Base-by-base conservation (phyloP, 2,329 filamentous ascomycete species). In the Rutstroemia sp. region DNA sequence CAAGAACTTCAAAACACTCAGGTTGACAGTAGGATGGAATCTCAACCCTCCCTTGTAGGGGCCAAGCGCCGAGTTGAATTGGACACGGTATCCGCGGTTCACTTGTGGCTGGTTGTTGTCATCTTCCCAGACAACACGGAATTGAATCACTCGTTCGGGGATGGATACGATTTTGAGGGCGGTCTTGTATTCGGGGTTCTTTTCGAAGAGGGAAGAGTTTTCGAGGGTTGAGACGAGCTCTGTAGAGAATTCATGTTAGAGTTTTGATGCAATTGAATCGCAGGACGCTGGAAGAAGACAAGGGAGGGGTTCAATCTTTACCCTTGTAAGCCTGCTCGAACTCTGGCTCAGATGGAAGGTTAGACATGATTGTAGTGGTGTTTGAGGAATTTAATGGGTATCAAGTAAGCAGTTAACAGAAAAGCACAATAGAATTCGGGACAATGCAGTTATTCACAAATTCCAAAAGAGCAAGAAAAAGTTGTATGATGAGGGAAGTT, bases 281-380 rank as follows among this genome's bases (percentile, higher is more conserved):
- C 14, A 27, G 7, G 17, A 46, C 21, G 12, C 42, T 21, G 5
- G 3, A 2, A 23, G 7, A 46, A 45, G 42, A 19, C 6, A 46
- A 21, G 5, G 21, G 23, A 14, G n/a, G 49, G 46, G 34, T 23
- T 23, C 25, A 51, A 51, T 72, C 80, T 70, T 34, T 77, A 95
- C 90, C 90, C 74, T 91, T 89, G 84, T 95, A 95, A 70, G 92
- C 92, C 83, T 97, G 92, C 84, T 96, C 86, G 79, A 97, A 97
- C 80, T 99, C 92, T 70, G 94, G 92, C 83, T 97, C 92, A 63
- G 78, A 77, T 52, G 89, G 84, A 69, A 94, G 81, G 79, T 94
- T 87, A 65, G 91, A 88, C 89, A 95, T 94, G 58, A 57, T 64
- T 56, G 53, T 27, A 45, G 39, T 42, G 25, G 27, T 34, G 30